Conservation (phyloP, 768 basidiomycete species). For the Panaeolus cyanescens region DNA sequence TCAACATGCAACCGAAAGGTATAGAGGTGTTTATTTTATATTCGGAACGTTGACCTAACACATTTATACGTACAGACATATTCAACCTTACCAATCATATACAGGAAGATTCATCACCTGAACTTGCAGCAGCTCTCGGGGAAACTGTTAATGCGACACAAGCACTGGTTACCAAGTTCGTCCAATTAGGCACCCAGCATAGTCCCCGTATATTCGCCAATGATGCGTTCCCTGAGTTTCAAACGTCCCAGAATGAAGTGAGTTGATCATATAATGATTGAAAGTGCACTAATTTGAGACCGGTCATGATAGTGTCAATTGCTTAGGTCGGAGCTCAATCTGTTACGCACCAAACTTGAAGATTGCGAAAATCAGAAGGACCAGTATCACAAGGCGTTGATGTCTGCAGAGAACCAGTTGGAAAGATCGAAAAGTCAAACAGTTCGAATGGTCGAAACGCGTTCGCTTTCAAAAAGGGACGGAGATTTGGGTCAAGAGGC, state of each 20-base stretch:
- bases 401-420: constrained; percentile 58
- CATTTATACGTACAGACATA: constrained; percentile 34
- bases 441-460: constrained; percentile 47
- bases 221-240: constrained; percentile 45
- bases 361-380: constrained; percentile 53
- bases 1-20: constrained; percentile 46
- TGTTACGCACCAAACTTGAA: constrained; percentile 48
- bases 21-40: constrained; percentile 9
- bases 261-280: constrained; percentile 17
- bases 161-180: constrained; percentile 59
- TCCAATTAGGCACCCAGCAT: constrained; percentile 41
- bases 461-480: constrained; percentile 25
- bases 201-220: constrained; percentile 33
- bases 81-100: constrained; percentile 48
- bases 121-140: constrained; percentile 47
- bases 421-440: constrained; percentile 62
- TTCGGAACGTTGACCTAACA: neutral
- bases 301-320: constrained; percentile 48
- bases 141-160: constrained; percentile 60
- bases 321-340: constrained; percentile 58
- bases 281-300: neutral
- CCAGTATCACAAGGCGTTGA: constrained; percentile 50
- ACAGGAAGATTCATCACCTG: constrained; percentile 34
- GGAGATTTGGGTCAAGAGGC: constrained; percentile 31
- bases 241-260: constrained; percentile 64